Conservation (phyloP, 805 yeast genomes). For the Starmerella ratchasimensis region DNA sequence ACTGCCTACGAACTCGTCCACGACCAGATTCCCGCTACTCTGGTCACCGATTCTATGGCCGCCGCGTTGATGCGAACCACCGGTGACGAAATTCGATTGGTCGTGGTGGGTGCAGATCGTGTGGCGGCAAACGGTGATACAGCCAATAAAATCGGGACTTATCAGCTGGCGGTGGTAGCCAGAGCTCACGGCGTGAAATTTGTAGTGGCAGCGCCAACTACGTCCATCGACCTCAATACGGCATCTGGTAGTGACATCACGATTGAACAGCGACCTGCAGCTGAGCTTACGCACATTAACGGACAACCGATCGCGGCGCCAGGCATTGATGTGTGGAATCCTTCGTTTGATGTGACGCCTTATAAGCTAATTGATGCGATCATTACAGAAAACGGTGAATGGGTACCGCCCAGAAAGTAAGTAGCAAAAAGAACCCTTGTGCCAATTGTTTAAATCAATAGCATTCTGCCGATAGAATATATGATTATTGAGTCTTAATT, state of each 20-base stretch:
- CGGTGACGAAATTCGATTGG: slow-evolving; percentile 63
- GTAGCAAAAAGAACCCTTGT: background rate
- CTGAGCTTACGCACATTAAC: slow-evolving; percentile 61
- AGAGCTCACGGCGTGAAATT: slow-evolving; percentile 59
- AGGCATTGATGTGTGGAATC: slow-evolving; percentile 83
- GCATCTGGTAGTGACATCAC: slow-evolving; percentile 57
- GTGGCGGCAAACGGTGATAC: slow-evolving; percentile 88
- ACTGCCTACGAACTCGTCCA: slow-evolving; percentile 83
- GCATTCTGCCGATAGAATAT: background rate
- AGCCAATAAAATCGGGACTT: slow-evolving; percentile 93
- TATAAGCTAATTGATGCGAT: slow-evolving; percentile 70
- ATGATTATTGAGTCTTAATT: no score
- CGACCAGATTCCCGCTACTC: slow-evolving; percentile 75
- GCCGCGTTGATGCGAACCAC: slow-evolving; percentile 48
- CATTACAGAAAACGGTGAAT: slow-evolving; percentile 62
- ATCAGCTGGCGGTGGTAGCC: slow-evolving; percentile 67
- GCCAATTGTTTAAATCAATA: background rate
- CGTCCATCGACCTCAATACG: slow-evolving; percentile 67
- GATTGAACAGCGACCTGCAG: slow-evolving; percentile 76
- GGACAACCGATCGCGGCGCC: slow-evolving; percentile 75
- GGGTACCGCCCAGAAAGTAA: background rate
- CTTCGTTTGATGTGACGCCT: slow-evolving; percentile 91
- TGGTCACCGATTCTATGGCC: slow-evolving; percentile 86
- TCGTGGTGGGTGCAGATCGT: slow-evolving; percentile 92
- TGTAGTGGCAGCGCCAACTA: slow-evolving; percentile 88